Evolutionary conservation across 768 basidiomycete genomes (phyloP), one percentile per base, ranked within the genome.

Genomic region (Rhizopogon salebrosus): DNA sequence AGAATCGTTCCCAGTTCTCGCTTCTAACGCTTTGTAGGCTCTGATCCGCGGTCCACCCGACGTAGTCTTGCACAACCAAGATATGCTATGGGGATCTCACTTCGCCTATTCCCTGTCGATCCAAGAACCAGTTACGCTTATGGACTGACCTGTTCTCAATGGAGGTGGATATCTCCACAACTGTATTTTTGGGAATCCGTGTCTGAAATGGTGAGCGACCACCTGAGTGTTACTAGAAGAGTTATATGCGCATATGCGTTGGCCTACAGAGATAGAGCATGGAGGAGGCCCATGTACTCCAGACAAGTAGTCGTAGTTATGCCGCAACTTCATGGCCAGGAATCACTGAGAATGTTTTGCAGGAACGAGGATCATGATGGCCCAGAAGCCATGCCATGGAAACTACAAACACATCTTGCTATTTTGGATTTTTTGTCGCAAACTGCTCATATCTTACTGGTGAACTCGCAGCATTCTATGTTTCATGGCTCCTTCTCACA

Each of bases 101-200:
- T 86, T 87, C 60, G 66, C 77, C 11, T 79, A 24, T 92, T 90
- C 68, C 80, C 86, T 0, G 79, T 89, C 20, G 89, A 90, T 64
- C 84, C 87, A 14, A 80, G 87, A 23, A 65, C 6, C 80, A 80
- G 54, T 69, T 67, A 3, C 71, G 64, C 48, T 53, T 64, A 1
- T 69, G 72, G 48, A 63, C 70, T 18, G 69, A 80, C 49, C 87
- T 0, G 61, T 59, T 9, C 66, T 62, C 10, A 80, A 80, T 5
- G 69, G 77, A 10, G 54, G 62, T 24, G 79, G 80, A 3, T 88
- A 83, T 58, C 63, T 85, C 42, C 89, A 86, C 59, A 83, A 81
- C 59, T 91, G 89, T 88, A 89, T 81, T 67, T 68, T 91, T 27
- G 89, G 89, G 2, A 79, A 77, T 57, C 88, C 89, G 1, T 90